These are phyloP conservation scores for Paramecium tetraurelia DNA, from an alignment of 73 alveolate species.

Conservation along the genomic window DNA sequence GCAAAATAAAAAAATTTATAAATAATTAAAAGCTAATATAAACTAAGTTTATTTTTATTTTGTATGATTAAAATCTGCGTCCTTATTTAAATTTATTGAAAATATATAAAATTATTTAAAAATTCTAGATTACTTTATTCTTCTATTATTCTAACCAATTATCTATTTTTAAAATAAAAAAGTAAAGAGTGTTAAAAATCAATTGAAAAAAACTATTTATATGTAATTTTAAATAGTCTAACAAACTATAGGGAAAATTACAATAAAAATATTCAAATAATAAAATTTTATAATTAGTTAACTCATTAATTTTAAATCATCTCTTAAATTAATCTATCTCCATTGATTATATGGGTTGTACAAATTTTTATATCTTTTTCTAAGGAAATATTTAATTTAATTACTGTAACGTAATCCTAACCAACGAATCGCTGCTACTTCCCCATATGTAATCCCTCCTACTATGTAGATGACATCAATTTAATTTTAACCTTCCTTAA, in stretches of 20 bases:
- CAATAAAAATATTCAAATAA: too few species aligned
- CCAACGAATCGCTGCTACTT: conserved; percentile 63
- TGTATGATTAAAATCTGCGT: neutral
- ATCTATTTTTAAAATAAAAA: too few species aligned
- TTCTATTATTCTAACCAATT: too few species aligned
- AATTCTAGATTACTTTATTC: too few species aligned
- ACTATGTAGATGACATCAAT: conserved; percentile 66
- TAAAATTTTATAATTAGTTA: neutral
- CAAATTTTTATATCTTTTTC: neutral
- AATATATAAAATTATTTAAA: neutral
- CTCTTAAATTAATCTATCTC: neutral
- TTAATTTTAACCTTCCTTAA: conserved; percentile 12
- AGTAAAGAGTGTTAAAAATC: too few species aligned
- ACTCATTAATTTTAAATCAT: neutral
- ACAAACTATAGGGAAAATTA: too few species aligned
- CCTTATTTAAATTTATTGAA: neutral
- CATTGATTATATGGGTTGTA: neutral
- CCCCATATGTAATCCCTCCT: conserved; percentile 86
- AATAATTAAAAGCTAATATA: neutral
- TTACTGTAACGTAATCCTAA: neutral
- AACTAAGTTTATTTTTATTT: too few species aligned
- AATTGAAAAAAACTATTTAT: too few species aligned
- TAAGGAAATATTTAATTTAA: neutral
- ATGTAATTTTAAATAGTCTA: too few species aligned
- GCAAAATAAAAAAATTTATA: neutral